Evolutionary conservation across 2,329 filamentous ascomycete genomes (phyloP).

Genomic region (Fusarium hainanense): DNA sequence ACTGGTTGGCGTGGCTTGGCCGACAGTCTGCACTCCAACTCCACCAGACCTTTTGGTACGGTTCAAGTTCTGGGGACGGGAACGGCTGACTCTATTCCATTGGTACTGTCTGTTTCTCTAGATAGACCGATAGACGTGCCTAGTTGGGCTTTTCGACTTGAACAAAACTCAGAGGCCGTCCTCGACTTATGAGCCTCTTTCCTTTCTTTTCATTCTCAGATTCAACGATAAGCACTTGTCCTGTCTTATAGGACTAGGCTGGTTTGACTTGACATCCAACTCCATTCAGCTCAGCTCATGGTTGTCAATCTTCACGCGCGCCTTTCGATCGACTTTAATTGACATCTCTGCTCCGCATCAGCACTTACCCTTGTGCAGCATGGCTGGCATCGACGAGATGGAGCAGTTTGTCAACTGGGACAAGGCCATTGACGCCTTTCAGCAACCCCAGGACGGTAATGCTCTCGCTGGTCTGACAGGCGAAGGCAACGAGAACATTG

Average conservation of each 20-base stretch:
- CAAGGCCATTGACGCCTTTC: slow-evolving; percentile 56
- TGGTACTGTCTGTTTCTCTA: slow-evolving; percentile 13
- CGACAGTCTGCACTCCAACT: slow-evolving; percentile 29
- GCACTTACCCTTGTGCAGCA: slow-evolving; percentile 36
- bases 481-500: slow-evolving; percentile 56
- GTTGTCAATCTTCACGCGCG: slow-evolving; percentile 34
- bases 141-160: slow-evolving; percentile 25
- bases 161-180: slow-evolving; percentile 44
- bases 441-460: slow-evolving; percentile 48
- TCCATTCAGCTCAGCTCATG: slow-evolving; percentile 13
- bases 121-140: slow-evolving; percentile 22
- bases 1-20: slow-evolving; percentile 36
- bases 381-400: slow-evolving; percentile 61
- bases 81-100: slow-evolving; percentile 30
- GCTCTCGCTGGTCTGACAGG: slow-evolving; percentile 52
- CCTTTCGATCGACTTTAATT: slow-evolving; percentile 40
- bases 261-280: slow-evolving; percentile 9
- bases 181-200: slow-evolving; percentile 21
- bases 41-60: slow-evolving; percentile 20
- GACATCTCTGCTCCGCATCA: slow-evolving; percentile 30
- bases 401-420: slow-evolving; percentile 75
- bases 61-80: slow-evolving; percentile 20
- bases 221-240: slow-evolving; percentile 8
- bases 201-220: slow-evolving; percentile 20
- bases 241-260: slow-evolving; percentile 14